Percentiles rank a stretch among this genome's conserved stretches.
phyloP scores from a whole-genome alignment of 208 protist genomes.

The Trypanosoma rangeli region DNA sequence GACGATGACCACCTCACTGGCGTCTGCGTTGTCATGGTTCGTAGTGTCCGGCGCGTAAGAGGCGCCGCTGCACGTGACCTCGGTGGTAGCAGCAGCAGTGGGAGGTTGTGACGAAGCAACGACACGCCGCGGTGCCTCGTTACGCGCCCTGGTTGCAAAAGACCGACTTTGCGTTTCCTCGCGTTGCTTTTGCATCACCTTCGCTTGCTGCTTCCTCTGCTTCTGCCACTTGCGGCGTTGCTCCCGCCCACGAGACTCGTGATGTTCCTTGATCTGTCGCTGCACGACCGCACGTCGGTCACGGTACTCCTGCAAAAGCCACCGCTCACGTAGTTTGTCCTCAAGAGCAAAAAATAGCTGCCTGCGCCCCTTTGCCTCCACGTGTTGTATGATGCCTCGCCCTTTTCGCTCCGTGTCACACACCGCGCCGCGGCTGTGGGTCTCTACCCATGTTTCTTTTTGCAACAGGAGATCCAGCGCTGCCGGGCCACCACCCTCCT shows the following conservation, averaged over 20 bases:
- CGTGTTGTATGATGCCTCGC: background rate
- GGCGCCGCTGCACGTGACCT: background rate
- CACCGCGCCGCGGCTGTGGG: background rate
- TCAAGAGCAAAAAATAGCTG: background rate
- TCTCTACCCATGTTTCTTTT: background rate
- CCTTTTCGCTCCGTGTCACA: conserved; percentile 14
- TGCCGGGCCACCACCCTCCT: background rate
- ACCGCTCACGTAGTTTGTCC: conserved; percentile 1
- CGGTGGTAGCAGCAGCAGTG: background rate
- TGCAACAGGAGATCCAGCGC: background rate
- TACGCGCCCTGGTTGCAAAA: background rate
- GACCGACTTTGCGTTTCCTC: too few relatives aligned
- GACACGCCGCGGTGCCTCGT: background rate
- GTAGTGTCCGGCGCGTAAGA: background rate
- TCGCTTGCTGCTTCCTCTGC: background rate
- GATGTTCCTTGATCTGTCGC: background rate
- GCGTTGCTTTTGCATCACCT: background rate
- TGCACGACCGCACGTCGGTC: conserved; percentile 3
- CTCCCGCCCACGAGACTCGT: background rate
- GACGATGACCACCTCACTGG: conserved; percentile 8
- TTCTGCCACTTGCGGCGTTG: conserved; percentile 3
- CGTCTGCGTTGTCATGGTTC: background rate
- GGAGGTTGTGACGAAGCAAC: background rate
- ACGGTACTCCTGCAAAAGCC: conserved; percentile 17
- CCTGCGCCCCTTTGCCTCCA: conserved; percentile 6